Conservation (phyloP, 2,329 filamentous ascomycete species). For the Colletotrichum salicis region DNA sequence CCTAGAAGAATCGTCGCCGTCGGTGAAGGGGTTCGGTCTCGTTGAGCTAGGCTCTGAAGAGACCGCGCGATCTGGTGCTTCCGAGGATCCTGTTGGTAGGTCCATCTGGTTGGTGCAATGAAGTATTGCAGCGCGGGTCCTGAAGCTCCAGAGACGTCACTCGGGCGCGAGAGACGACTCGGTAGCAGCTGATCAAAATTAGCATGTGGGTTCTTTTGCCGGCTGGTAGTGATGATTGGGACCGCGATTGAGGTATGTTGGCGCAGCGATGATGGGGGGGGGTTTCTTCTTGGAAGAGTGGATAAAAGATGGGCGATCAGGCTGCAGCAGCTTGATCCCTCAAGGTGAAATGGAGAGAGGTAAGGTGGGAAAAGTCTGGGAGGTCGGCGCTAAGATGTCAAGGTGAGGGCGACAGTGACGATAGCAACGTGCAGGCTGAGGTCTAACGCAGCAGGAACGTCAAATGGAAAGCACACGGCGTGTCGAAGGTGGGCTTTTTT, state of each 20-base stretch:
- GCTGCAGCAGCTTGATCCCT: conserved; percentile 25
- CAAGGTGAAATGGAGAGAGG: not conserved
- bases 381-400: conserved; percentile 23
- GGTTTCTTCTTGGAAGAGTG: conserved; percentile 41
- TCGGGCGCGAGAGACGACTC: conserved; percentile 65
- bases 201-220: conserved; percentile 62
- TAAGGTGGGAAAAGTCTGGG: conserved; percentile 5
- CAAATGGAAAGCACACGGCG: conserved; percentile 7
- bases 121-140: conserved; percentile 50
- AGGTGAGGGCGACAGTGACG: conserved; percentile 30
- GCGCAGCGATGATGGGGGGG: conserved; percentile 2
- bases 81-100: conserved; percentile 59
- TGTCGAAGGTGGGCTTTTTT: conserved; percentile 33
- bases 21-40: conserved; percentile 73
- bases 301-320: conserved; percentile 37
- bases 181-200: conserved; percentile 63
- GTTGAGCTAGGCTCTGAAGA: conserved; percentile 72
- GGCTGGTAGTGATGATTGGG: conserved; percentile 34
- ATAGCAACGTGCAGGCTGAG: conserved; percentile 28
- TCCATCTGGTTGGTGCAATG: conserved; percentile 63
- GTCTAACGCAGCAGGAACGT: conserved; percentile 21
- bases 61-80: conserved; percentile 67
- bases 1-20: conserved; percentile 64
- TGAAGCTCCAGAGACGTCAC: conserved; percentile 59
- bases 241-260: conserved; percentile 31